A percentile compares a stretch with the other conserved stretches of the same genome.
These are phyloP conservation scores for Aspergillus neoniger DNA, from an alignment of 2,329 filamentous ascomycete genomes.

Conservation along the genomic window DNA sequence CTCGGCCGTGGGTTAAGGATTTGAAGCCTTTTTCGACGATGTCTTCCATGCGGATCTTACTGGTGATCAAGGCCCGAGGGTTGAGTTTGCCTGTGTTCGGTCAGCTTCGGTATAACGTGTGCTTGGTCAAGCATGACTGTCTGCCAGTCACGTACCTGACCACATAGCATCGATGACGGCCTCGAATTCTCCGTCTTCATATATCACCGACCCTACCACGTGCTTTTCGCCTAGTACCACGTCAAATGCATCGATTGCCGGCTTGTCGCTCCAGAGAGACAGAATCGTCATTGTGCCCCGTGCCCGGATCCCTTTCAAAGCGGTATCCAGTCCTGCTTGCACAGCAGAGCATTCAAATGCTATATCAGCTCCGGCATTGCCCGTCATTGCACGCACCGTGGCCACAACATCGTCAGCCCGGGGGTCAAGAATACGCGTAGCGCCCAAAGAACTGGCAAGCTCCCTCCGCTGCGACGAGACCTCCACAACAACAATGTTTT, in stretches of 20 bases:
- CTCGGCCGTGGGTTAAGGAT: constrained; percentile 60
- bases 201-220: constrained; percentile 51
- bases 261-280: constrained; percentile 62
- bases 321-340: constrained; percentile 50
- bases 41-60: constrained; percentile 58
- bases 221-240: constrained; percentile 56
- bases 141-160: constrained; percentile 30
- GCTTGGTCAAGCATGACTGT: too few relatives aligned
- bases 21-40: constrained; percentile 61
- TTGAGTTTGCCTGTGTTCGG: constrained; percentile 49
- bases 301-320: constrained; percentile 52
- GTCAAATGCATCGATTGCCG: constrained; percentile 57
- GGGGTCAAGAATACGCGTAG: constrained; percentile 57
- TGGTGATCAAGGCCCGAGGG: constrained; percentile 62
- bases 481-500: constrained; percentile 60
- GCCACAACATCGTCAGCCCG: constrained; percentile 49
- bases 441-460: constrained; percentile 59
- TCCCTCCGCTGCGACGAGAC: constrained; percentile 53
- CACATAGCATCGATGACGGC: constrained; percentile 56
- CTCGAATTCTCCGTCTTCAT: constrained; percentile 57
- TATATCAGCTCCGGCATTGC: constrained; percentile 53
- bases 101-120: too few relatives aligned
- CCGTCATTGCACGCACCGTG: constrained; percentile 50
- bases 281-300: constrained; percentile 63
- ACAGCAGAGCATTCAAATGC: constrained; percentile 66